These are phyloP conservation scores for Crucihimalaya himalaica DNA, from an alignment of 345 rosid genomes.

Conservation along the genomic window DNA sequence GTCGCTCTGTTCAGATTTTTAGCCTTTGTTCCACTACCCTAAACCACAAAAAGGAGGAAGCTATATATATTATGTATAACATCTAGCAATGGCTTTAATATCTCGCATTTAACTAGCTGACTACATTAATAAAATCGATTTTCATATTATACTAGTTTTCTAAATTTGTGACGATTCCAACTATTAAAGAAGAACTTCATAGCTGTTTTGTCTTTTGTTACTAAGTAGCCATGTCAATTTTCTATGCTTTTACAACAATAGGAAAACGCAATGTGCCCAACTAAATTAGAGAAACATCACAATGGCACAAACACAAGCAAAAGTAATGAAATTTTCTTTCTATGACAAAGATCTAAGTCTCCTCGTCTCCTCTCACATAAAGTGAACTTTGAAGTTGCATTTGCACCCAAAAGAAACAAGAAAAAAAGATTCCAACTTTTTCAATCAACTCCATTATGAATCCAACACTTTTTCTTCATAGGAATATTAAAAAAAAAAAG, in stretches of 20 bases:
- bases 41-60: not conserved
- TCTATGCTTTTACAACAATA: not conserved
- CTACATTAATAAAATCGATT: not conserved
- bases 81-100: slow-evolving; percentile 7
- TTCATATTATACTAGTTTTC: not conserved
- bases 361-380: slow-evolving; percentile 12
- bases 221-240: slow-evolving; percentile 15
- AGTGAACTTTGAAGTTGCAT: slow-evolving; percentile 6
- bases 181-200: slow-evolving; percentile 2
- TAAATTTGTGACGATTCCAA: slow-evolving; percentile 4
- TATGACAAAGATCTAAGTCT: slow-evolving; percentile 7
- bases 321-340: slow-evolving; percentile 10
- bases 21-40: not conserved
- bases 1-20: slow-evolving; percentile 4
- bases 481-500: not conserved
- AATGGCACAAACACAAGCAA: slow-evolving; percentile 24
- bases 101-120: not conserved
- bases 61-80: slow-evolving; percentile 14
- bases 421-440: slow-evolving; percentile 6
- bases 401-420: not conserved
- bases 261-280: slow-evolving; percentile 37
- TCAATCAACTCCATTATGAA: not conserved
- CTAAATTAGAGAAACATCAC: slow-evolving; percentile 39
- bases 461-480: not conserved
- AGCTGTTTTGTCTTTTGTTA: not conserved